Base-by-base conservation (phyloP, 2,329 filamentous ascomycete species). In the Fusarium goolgardi region DNA sequence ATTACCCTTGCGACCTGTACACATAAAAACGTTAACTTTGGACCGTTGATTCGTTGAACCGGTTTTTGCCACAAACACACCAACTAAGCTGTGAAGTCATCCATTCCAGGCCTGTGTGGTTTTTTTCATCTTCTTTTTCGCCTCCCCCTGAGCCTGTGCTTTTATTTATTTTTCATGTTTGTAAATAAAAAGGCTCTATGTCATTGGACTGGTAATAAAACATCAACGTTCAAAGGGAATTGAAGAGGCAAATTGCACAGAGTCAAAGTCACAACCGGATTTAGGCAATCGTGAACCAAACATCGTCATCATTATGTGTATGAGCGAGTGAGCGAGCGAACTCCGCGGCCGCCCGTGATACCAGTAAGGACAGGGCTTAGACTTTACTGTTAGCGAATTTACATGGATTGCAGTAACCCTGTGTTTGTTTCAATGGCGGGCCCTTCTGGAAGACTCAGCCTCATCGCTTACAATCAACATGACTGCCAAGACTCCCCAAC, bases 41-140 rank as follows among this genome's bases (percentile, higher is more conserved):
- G 39, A 47, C 59, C 59, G 37, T 25, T 64, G 18, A 64, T 64
- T 64, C 25, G 61, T 25, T 34, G 21, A 6, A 31, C 23, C 34
- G 6, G 16, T 10, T 56, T 71, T 73, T 70, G 70, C 68, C 70
- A 71, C 70, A 72, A 54, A 41, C 21, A 23, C 20, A 15, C 15
- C 23, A 18, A 25, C 68, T 59, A 60, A 55, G 46, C n/a, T 51
- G 67, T 63, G 55, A 72, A 70, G 59, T 60, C 70, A 67, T 63
- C 31, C 63, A 65, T 65, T 61, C 61, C 59, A 34, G 31, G 35
- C 27, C 20, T 41, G 55, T 39, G 20, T 39, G 20, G 43, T 31
- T 35, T 67, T 54, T 20, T 31, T 64, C 53, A 40, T 61, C 37
- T 44, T 50, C 27, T 39, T 31, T 70, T 72, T 63, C 59, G 65